A percentile compares a stretch with the other conserved stretches of the same genome.
These are phyloP conservation scores for Pseudognaphalium luteoalbum DNA, from an alignment of 129 eudicot species.

Conservation along the genomic window DNA sequence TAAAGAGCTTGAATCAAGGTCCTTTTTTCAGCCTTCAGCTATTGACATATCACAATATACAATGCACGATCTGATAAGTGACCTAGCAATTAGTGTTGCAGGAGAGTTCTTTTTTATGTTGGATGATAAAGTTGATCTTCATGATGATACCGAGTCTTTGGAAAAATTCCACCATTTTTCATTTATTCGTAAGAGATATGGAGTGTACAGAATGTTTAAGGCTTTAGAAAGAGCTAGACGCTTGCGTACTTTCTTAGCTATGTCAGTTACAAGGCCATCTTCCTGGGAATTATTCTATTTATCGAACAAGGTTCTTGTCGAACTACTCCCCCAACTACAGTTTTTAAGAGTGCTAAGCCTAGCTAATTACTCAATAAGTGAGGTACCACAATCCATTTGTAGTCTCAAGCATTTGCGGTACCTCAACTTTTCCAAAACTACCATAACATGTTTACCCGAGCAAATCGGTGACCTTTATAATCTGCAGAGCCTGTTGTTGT, in stretches of 20 bases:
- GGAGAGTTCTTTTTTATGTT: conserved; percentile 20
- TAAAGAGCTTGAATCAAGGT: conserved; percentile 7
- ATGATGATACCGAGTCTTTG: conserved; percentile 10
- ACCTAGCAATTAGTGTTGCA: conserved; percentile 36
- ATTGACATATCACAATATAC: not conserved
- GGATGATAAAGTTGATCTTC: conserved; percentile 7
- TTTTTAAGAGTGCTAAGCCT: conserved; percentile 19
- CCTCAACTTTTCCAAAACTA: conserved; percentile 14
- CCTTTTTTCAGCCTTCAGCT: conserved; percentile 22
- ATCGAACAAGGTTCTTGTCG: conserved; percentile 4
- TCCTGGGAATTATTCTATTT: not conserved
- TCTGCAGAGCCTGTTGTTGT: conserved; percentile 41
- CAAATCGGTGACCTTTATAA: conserved; percentile 27
- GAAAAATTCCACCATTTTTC: conserved; percentile 36
- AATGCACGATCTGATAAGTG: conserved; percentile 40
- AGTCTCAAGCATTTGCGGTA: conserved; percentile 25
- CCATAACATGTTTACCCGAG: conserved; percentile 29
- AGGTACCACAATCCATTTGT: conserved; percentile 26
- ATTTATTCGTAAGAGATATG: conserved; percentile 24
- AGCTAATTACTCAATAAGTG: not conserved
- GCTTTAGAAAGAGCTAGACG: conserved; percentile 30
- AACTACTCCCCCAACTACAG: conserved; percentile 21
- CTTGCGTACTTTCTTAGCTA: conserved; percentile 41
- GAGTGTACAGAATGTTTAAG: conserved; percentile 23
- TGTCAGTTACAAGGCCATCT: conserved; percentile 14